Base-by-base conservation (phyloP, 2,329 filamentous ascomycete genomes). In the Ascocoryne sarcoides region DNA sequence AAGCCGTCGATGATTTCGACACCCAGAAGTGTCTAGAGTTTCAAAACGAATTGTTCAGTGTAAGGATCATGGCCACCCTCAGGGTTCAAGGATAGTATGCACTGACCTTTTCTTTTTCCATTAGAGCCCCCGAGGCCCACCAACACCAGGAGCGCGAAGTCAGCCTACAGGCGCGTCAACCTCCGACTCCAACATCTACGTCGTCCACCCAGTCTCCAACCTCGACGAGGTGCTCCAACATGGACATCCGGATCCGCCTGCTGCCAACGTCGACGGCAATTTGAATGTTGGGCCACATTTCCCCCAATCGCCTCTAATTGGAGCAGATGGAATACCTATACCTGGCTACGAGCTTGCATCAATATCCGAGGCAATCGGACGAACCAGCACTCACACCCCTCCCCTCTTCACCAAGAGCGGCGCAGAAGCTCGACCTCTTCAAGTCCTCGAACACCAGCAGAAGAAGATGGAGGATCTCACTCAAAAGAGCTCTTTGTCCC, bases 401-500 rank as follows among this genome's bases (percentile, higher is more conserved):
- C 7, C 7, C 7, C 23, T 26, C 23, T 26, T 26, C 12, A 26
- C 23, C 7, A 7, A 26, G 23, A 12, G 7, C 12, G 23, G 23
- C 12, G 12, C 12, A 26, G 23, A 26, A 26, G 12, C 12, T 12
- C 23, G 7, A 7, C 23, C 23, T 7, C 23, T 12, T 26, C 23
- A 26, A 26, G 7, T 26, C 7, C 23, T 7, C 7, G 7, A 26
- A 12, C 7, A 26, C 7, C 23, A 7, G 23, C 7, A 26, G 23
- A 18, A 23, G n/a, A 28, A 26, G 16, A 47, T 45, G 46, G 44
- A 46, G 4, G 41, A 52, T 18, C 20, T 37, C 12, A 51, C 48
- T 2, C 56, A 58, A 36, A 50, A 44, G 23, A 55, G 49, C 20
- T 47, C 47, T 2, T 43, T 57, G 47, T 57, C 54, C 26, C 29